Evolutionary conservation across 306 rosid species (phyloP).

Genomic region (Gastrolobium bilobum): DNA sequence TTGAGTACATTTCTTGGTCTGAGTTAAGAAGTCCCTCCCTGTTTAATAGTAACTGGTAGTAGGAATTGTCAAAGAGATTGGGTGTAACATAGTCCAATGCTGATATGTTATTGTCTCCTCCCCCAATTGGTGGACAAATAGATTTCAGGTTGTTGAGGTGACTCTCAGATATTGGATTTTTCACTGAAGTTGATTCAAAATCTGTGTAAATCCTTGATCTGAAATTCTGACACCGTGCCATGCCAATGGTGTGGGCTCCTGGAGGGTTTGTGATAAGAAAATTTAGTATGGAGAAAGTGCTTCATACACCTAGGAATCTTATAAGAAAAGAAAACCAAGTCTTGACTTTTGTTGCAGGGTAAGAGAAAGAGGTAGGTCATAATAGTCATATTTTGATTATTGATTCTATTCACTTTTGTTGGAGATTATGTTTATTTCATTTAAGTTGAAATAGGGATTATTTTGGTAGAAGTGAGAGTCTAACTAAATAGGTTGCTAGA

Average conservation of each 20-base stretch:
- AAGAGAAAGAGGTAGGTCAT: constrained; percentile 1
- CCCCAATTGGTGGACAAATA: constrained; percentile 63
- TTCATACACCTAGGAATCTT: constrained; percentile 25
- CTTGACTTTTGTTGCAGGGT: constrained; percentile 21
- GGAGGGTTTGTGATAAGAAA: constrained; percentile 46
- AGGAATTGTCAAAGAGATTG: constrained; percentile 84
- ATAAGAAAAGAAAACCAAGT: neutral
- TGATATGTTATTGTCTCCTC: constrained; percentile 68
- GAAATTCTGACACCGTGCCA: constrained; percentile 76
- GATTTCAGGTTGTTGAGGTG: constrained; percentile 64
- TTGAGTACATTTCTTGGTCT: constrained; percentile 86
- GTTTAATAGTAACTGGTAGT: constrained; percentile 68
- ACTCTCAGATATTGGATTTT: constrained; percentile 59
- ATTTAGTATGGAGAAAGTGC: constrained; percentile 11
- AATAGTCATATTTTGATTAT: constrained; percentile 27
- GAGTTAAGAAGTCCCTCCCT: constrained; percentile 85
- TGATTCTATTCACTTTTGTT: neutral
- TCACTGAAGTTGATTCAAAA: constrained; percentile 56
- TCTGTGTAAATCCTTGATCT: constrained; percentile 74
- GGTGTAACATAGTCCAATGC: constrained; percentile 88
- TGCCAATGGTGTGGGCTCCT: constrained; percentile 98
- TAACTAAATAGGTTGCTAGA: neutral
- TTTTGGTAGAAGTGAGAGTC: neutral
- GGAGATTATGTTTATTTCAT: neutral
- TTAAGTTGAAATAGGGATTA: neutral